Evolutionary conservation across 2,329 filamentous ascomycete species (phyloP), one percentile per base, ranked within the genome.

Genomic region (Stylonectria norvegica): DNA sequence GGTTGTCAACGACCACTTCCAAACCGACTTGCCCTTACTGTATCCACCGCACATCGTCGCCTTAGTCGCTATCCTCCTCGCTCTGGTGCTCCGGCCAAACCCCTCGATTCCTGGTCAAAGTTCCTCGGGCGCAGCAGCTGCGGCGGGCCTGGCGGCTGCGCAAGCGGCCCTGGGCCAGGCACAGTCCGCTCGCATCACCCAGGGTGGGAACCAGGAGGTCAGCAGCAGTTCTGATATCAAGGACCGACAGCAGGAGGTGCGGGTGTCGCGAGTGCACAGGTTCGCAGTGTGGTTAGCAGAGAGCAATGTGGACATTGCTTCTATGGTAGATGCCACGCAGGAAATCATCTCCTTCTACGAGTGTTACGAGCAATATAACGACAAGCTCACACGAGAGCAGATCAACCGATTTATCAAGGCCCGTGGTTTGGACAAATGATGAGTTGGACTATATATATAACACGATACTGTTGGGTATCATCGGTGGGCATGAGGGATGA

Each of bases 321-420:
- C 82, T 20, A 83, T 94, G 63, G 85, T 95, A 36, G 88, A 95
- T 64, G 89, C 86, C 57, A 91, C 87, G 0, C 90, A 96, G 65
- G 90, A 95, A 67, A 77, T 95, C 47, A 87, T 96, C 38, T 90
- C 87, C 4, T 78, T 95, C 48, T 95, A 95, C 60, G 87, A 94
- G 58, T 78, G 70, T 45, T 70, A 78, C 36, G 78, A 81, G 56
- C 71, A 77, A 51, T 80, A 79, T 50, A 78, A 79, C 47, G 78
- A 81, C 38, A 80, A 80, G 55, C 64, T 73, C 27, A 77, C 75
- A 2, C 62, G 73, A 35, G 78, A 81, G 56, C 74, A 79, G 53
- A 72, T 81, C 39, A 76, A 73, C 42, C 66, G 77, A 9, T 80
- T 79, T 46, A 68, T 81, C 56, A 81, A 80, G 57, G 77, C 76